These are phyloP conservation scores for Colletotrichum sp. DNA, from an alignment of 2,329 filamentous ascomycete genomes.

Conservation along the genomic window DNA sequence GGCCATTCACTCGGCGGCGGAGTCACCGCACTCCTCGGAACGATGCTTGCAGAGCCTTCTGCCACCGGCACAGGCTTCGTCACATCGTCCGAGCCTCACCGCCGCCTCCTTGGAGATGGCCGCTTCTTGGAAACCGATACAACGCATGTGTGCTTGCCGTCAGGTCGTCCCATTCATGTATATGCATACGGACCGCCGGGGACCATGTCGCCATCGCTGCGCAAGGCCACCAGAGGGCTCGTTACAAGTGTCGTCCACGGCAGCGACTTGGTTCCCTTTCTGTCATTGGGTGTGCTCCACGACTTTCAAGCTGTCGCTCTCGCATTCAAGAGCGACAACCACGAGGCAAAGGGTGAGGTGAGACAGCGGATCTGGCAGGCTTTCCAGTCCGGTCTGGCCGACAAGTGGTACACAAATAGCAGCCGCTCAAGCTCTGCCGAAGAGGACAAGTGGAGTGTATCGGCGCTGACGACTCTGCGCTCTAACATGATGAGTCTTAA, in stretches of 20 bases:
- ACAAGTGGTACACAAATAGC: conserved; percentile 61
- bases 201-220: conserved; percentile 73
- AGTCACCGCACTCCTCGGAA: conserved; percentile 72
- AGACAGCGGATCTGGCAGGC: conserved; percentile 70
- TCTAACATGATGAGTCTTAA: conserved; percentile 73
- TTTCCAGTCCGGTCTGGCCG: conserved; percentile 64
- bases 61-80: conserved; percentile 63
- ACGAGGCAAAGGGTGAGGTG: conserved; percentile 70
- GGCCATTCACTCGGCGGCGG: conserved; percentile 74
- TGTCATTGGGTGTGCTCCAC: conserved; percentile 76
- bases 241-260: conserved; percentile 79
- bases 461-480: conserved; percentile 69
- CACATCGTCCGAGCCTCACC: conserved; percentile 58
- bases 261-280: conserved; percentile 74
- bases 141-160: conserved; percentile 59
- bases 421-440: conserved; percentile 45
- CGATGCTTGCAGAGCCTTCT: conserved; percentile 72
- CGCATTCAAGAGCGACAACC: conserved; percentile 75
- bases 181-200: conserved; percentile 80
- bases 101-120: conserved; percentile 40
- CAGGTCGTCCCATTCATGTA: conserved; percentile 76
- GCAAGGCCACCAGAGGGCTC: conserved; percentile 73
- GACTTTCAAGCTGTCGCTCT: conserved; percentile 76
- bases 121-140: conserved; percentile 17
- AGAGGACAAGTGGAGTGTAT: conserved; percentile 73